phyloP scores from a whole-genome alignment of 129 eudicot species.

The Apium graveolens region DNA sequence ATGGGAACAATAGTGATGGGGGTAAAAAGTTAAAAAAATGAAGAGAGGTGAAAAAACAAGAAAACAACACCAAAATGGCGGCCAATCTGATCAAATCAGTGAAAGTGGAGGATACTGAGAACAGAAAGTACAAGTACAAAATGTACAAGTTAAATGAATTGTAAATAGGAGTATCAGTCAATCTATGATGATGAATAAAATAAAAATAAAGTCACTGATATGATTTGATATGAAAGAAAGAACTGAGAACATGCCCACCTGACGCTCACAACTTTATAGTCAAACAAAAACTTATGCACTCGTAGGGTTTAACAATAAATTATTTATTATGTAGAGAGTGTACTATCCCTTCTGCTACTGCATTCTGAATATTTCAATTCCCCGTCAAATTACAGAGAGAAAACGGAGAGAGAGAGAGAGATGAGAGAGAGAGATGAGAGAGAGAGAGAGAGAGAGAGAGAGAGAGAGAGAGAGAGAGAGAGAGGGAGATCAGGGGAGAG shows the following conservation, averaged over 20 bases:
- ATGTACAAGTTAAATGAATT: neutral
- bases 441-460: neutral
- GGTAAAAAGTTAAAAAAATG: neutral
- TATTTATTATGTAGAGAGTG: neutral
- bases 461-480: neutral
- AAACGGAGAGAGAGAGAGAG: neutral
- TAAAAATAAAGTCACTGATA: neutral
- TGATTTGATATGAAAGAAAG: neutral
- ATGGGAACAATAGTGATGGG: neutral
- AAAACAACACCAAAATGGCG: conserved; percentile 1
- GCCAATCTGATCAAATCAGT: neutral
- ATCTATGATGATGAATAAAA: neutral
- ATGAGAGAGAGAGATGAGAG: neutral
- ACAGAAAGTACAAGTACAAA: neutral
- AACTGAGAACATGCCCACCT: neutral
- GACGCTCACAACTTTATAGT: neutral
- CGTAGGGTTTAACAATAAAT: neutral
- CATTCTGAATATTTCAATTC: conserved; percentile 18
- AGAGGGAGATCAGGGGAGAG: neutral
- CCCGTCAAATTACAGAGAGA: neutral
- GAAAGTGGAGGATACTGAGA: neutral
- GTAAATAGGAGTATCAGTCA: neutral
- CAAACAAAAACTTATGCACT: neutral
- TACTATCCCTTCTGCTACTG: neutral
- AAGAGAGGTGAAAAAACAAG: neutral